Percentiles rank a stretch among this genome's conserved stretches.
These are phyloP conservation scores for Rhodotorula paludigena DNA, from an alignment of 768 basidiomycete genomes.

Conservation along the genomic window DNA sequence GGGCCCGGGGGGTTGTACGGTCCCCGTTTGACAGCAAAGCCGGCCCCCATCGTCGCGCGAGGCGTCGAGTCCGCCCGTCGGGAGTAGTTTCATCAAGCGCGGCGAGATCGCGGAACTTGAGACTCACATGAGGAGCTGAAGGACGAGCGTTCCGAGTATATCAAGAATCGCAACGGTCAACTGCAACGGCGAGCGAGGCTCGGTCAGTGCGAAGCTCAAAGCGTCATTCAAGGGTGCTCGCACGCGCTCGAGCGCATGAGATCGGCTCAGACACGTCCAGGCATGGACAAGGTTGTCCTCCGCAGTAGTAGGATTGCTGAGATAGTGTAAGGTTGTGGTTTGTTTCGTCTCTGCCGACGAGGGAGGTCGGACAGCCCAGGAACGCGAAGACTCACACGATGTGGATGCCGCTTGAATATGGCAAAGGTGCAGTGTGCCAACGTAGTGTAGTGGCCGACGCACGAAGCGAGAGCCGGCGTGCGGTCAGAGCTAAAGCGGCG, in stretches of 20 bases:
- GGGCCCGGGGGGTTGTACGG: constrained; percentile 35
- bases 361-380: neutral
- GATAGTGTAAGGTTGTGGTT: constrained; percentile 25
- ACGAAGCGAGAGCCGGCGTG: too few relatives aligned
- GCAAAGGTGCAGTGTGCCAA: too few relatives aligned
- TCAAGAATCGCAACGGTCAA: neutral
- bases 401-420: too few relatives aligned
- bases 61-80: constrained; percentile 35
- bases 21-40: constrained; percentile 20
- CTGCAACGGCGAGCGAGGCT: neutral
- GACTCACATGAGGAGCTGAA: neutral
- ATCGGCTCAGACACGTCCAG: constrained; percentile 30
- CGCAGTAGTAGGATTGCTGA: constrained; percentile 31
- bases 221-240: neutral
- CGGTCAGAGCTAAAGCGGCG: neutral
- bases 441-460: too few relatives aligned
- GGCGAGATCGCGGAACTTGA: neutral
- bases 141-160: too few relatives aligned
- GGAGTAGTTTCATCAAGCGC: constrained; percentile 27
- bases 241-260: neutral
- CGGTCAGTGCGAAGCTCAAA: neutral
- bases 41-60: constrained; percentile 11
- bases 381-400: neutral
- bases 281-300: constrained; percentile 24
- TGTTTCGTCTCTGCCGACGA: constrained; percentile 21